Conservation (phyloP, 1,284 basidiomycete genomes). For the Athelia sp. region DNA sequence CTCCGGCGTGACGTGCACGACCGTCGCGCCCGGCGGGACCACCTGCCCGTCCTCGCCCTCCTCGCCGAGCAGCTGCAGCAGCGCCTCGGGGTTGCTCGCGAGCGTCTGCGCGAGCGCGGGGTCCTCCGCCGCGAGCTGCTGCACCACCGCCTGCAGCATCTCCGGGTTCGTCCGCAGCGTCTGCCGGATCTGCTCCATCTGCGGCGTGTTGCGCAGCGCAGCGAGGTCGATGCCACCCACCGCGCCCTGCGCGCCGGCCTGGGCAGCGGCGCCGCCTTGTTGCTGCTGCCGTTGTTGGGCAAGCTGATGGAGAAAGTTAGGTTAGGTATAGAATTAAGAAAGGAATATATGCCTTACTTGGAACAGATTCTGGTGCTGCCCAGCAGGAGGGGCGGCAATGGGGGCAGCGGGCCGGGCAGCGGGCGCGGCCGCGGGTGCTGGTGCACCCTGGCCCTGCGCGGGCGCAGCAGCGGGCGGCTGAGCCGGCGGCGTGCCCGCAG, state of each 20-base stretch:
- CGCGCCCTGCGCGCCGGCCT: slow-evolving; percentile 25
- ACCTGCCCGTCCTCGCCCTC: slow-evolving; percentile 39
- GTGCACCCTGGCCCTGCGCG: slow-evolving; percentile 28
- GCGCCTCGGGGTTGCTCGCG: slow-evolving; percentile 64
- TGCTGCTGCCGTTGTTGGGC: slow-evolving; percentile 68
- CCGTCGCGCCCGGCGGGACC: slow-evolving; percentile 58
- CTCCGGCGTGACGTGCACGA: slow-evolving; percentile 77
- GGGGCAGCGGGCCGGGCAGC: too few relatives aligned
- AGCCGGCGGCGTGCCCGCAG: slow-evolving; percentile 27
- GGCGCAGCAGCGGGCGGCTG: slow-evolving; percentile 27
- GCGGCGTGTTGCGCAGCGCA: slow-evolving; percentile 54
- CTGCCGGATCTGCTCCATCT: slow-evolving; percentile 66
- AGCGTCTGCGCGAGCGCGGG: slow-evolving; percentile 70
- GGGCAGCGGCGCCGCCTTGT: slow-evolving; percentile 23
- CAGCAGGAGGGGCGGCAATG: slow-evolving; percentile 26
- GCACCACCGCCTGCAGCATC: slow-evolving; percentile 74
- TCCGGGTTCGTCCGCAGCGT: slow-evolving; percentile 74
- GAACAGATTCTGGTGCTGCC: slow-evolving; percentile 69
- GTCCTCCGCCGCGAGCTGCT: slow-evolving; percentile 74
- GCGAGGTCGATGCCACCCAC: slow-evolving; percentile 43
- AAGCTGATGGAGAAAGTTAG: too few relatives aligned
- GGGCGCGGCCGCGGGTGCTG: slow-evolving; percentile 30
- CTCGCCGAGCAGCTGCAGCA: slow-evolving; percentile 57
- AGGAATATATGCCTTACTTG: too few relatives aligned
- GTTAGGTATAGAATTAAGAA: too few relatives aligned